Percentiles rank a stretch among this genome's conserved stretches.
These are phyloP conservation scores for Teratosphaeria epicoccoides DNA, from an alignment of 2,329 filamentous ascomycete genomes.

Conservation along the genomic window DNA sequence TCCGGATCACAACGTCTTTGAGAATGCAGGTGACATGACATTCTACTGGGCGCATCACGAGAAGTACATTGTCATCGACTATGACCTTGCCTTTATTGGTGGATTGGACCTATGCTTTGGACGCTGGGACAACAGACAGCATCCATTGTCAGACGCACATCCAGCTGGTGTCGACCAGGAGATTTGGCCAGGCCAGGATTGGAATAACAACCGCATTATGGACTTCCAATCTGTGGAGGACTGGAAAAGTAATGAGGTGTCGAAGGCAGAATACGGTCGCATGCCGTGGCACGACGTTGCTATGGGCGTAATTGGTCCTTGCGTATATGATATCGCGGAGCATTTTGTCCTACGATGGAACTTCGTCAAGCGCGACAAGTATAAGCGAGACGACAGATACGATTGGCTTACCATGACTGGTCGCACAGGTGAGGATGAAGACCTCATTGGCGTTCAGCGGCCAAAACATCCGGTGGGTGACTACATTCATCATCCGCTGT, in stretches of 20 bases:
- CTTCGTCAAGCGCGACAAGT: slow-evolving; percentile 93
- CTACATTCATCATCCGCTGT: slow-evolving; percentile 70
- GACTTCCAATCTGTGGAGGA: slow-evolving; percentile 86
- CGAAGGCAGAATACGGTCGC: slow-evolving; percentile 79
- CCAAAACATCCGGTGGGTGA: slow-evolving; percentile 82
- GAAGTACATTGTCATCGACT: slow-evolving; percentile 94
- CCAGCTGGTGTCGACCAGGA: slow-evolving; percentile 72
- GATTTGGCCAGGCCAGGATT: slow-evolving; percentile 91
- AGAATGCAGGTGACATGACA: slow-evolving; percentile 91
- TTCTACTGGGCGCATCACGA: slow-evolving; percentile 98
- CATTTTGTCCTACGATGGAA: slow-evolving; percentile 96
- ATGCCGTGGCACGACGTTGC: slow-evolving; percentile 99
- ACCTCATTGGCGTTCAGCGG: slow-evolving; percentile 76
- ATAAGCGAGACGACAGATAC: slow-evolving; percentile 74
- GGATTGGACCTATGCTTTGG: slow-evolving; percentile 93
- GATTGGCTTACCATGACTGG: slow-evolving; percentile 78
- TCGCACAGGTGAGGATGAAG: slow-evolving; percentile 66
- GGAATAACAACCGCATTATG: slow-evolving; percentile 95
- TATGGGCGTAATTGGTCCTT: slow-evolving; percentile 82
- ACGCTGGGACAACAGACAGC: slow-evolving; percentile 81
- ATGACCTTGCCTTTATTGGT: slow-evolving; percentile 81
- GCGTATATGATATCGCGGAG: slow-evolving; percentile 87
- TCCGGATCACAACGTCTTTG: slow-evolving; percentile 88
- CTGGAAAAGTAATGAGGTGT: slow-evolving; percentile 88
- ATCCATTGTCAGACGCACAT: slow-evolving; percentile 77